These are phyloP conservation scores for Tetrahymena malaccensis DNA, from an alignment of 73 alveolate species.

Conservation along the genomic window DNA sequence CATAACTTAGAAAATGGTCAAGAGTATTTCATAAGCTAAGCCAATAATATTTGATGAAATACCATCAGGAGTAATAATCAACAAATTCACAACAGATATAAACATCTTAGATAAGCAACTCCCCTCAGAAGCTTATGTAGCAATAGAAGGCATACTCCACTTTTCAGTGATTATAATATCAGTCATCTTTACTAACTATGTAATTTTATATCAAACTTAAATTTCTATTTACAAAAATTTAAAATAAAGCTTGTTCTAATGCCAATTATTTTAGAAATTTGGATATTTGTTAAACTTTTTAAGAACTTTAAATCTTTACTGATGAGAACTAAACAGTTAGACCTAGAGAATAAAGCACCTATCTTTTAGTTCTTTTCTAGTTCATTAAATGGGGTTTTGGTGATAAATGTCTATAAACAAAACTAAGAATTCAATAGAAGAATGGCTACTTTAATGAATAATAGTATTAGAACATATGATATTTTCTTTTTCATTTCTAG, in stretches of 20 bases:
- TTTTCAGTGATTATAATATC: not conserved
- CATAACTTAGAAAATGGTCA: constrained; percentile 19
- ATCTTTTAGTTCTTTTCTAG: not conserved
- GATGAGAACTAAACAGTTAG: not conserved
- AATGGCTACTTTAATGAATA: not conserved
- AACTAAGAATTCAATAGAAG: not conserved
- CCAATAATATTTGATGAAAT: constrained; percentile 31
- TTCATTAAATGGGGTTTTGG: not conserved
- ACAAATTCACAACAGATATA: constrained; percentile 44
- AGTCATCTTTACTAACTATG: not conserved
- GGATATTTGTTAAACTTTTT: not conserved
- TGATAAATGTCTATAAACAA: not conserved
- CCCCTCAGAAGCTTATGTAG: not conserved
- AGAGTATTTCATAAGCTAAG: constrained; percentile 8
- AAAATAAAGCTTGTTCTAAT: not conserved
- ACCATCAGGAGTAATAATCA: constrained; percentile 42
- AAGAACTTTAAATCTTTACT: not conserved
- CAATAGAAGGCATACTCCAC: not conserved
- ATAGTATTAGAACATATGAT: not conserved
- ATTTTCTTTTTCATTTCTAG: not conserved
- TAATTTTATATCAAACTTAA: not conserved
- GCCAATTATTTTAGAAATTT: not conserved
- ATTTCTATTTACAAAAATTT: too few species aligned
- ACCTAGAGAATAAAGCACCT: not conserved
- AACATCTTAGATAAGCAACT: not conserved